Evolutionary conservation across 2,329 filamentous ascomycete species (phyloP).

Genomic region (Fusarium xylarioides): DNA sequence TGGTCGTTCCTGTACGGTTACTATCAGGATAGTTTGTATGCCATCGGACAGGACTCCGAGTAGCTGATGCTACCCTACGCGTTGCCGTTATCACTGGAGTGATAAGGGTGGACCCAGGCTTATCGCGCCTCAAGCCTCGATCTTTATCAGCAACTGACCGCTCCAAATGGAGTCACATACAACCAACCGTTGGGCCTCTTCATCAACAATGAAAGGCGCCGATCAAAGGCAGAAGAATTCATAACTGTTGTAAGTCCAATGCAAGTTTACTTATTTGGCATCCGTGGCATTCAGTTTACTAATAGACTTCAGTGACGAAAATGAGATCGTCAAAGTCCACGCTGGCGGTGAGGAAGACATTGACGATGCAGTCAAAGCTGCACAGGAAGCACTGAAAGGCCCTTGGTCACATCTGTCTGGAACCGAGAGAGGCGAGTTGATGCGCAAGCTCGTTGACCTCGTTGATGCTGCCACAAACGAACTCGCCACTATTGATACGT

Average conservation of each 20-base stretch:
- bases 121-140: fast-evolving
- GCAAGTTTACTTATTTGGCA: constrained; percentile 22
- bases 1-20: fast-evolving
- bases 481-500: constrained; percentile 71
- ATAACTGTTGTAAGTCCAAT: constrained; percentile 64
- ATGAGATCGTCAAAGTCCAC: constrained; percentile 46
- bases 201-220: constrained; percentile 81
- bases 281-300: neutral
- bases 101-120: neutral
- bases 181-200: constrained; percentile 75
- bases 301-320: constrained; percentile 37
- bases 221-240: constrained; percentile 64
- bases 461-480: constrained; percentile 66
- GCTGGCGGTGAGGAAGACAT: constrained; percentile 42
- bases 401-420: too few species aligned
- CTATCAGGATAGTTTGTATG: neutral
- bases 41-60: neutral
- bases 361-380: too few species aligned
- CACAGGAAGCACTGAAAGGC: too few species aligned
- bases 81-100: fast-evolving
- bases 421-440: too few species aligned
- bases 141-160: constrained; percentile 38
- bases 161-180: constrained; percentile 72
- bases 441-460: constrained; percentile 76
- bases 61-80: neutral